Percentiles rank a stretch among this genome's conserved stretches.
Evolutionary conservation across 345 rosid genomes (phyloP).

Genomic region (Jatropha curcas): DNA sequence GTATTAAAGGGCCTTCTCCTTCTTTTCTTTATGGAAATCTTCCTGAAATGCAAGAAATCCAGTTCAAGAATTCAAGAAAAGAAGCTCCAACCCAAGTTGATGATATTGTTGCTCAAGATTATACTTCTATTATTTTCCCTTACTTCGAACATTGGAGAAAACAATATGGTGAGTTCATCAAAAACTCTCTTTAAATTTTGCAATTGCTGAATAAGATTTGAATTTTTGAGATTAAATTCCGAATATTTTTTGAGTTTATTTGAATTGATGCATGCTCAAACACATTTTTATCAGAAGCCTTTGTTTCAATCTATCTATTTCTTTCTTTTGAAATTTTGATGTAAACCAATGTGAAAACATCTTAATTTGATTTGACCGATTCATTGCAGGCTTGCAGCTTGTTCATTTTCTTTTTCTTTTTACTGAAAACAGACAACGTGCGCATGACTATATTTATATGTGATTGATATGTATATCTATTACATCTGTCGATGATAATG

Average conservation of each 20-base stretch:
- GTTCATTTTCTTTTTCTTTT: background rate
- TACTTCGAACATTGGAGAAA: slow-evolving; percentile 76
- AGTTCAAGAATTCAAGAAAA: slow-evolving; percentile 19
- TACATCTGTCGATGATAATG: background rate
- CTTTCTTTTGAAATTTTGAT: background rate
- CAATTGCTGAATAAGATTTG: too few species aligned
- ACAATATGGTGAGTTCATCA: slow-evolving; percentile 57
- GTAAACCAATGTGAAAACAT: background rate
- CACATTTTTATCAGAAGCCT: too few species aligned
- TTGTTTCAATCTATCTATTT: too few species aligned
- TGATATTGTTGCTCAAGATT: slow-evolving; percentile 60
- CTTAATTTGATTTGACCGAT: background rate
- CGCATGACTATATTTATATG: background rate
- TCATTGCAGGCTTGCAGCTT: too few species aligned
- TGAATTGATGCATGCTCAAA: too few species aligned
- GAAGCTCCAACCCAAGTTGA: background rate
- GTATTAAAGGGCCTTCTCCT: slow-evolving; percentile 67
- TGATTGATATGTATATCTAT: slow-evolving; percentile 10
- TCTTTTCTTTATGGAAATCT: slow-evolving; percentile 60
- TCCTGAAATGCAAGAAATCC: slow-evolving; percentile 64
- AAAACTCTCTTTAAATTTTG: too few species aligned
- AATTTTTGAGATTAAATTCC: too few species aligned
- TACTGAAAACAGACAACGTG: background rate
- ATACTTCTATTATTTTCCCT: slow-evolving; percentile 72
- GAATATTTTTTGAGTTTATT: too few species aligned